phyloP scores from a whole-genome alignment of 192 early-diverging fungal genomes.

The Coemansia nantahalensis region DNA sequence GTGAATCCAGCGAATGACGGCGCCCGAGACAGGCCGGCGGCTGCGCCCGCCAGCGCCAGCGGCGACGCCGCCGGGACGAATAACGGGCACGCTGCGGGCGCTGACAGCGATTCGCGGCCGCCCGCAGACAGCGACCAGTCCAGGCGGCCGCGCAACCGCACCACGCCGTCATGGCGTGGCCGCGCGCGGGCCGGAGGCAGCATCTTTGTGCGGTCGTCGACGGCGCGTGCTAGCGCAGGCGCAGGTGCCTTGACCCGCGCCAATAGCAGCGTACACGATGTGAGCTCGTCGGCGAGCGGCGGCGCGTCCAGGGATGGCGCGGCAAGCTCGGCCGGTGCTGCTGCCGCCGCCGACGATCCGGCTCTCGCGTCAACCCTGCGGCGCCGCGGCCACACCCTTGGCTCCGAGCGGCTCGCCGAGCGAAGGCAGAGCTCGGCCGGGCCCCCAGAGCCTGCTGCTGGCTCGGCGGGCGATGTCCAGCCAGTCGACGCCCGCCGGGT shows the following conservation, averaged over 20 bases:
- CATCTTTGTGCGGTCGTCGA: constrained; percentile 33
- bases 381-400: constrained; percentile 41
- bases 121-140: constrained; percentile 5
- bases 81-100: neutral
- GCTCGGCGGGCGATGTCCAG: neutral
- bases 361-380: constrained; percentile 11
- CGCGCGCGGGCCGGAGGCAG: constrained; percentile 16
- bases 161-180: constrained; percentile 39
- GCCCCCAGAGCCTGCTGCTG: neutral
- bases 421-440: constrained; percentile 8
- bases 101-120: neutral
- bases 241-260: too few species aligned
- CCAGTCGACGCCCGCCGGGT: neutral
- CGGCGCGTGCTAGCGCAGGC: too few species aligned
- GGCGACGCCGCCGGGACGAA: neutral
- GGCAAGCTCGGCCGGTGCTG: constrained; percentile 27
- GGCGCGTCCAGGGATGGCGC: constrained; percentile 3
- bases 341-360: constrained; percentile 1
- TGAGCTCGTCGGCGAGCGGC: neutral
- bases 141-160: constrained; percentile 29
- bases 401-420: constrained; percentile 24
- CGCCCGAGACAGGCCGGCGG: neutral
- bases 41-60: neutral
- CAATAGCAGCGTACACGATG: too few species aligned
- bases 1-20: neutral